Evolutionary conservation across 768 basidiomycete species (phyloP).

Genomic region (Lactifluus echinatus): DNA sequence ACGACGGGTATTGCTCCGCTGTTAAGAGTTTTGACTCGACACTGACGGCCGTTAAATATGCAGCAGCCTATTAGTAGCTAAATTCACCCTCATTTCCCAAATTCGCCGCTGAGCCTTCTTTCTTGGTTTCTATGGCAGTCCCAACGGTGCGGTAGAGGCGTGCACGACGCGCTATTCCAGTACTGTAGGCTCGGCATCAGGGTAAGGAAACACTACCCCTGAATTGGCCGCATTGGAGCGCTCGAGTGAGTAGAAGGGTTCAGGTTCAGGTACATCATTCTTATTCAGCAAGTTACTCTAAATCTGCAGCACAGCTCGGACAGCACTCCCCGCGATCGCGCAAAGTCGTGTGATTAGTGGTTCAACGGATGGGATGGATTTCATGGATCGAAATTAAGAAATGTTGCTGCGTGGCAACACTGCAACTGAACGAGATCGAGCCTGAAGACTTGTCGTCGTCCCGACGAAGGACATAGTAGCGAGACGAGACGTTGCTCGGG

Average conservation of each 20-base stretch:
- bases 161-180: background rate
- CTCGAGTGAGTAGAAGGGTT: background rate
- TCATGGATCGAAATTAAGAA: too few species aligned
- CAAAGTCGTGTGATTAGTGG: too few species aligned
- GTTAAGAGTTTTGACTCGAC: background rate
- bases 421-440: too few species aligned
- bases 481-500: too few species aligned
- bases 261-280: too few species aligned
- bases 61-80: background rate
- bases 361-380: too few species aligned
- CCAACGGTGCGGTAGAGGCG: too few species aligned
- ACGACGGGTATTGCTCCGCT: background rate
- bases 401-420: too few species aligned
- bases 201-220: background rate
- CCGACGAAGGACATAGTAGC: too few species aligned
- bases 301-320: too few species aligned
- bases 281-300: too few species aligned
- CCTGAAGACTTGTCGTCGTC: too few species aligned
- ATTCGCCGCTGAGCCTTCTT: background rate
- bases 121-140: conserved; percentile 7
- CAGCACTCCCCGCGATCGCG: background rate
- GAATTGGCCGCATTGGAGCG: background rate
- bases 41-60: background rate
- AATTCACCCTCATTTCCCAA: background rate
- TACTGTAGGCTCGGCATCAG: background rate